Conservation (phyloP, 768 basidiomycete genomes). For the Erythrobasidium yunnanense region DNA sequence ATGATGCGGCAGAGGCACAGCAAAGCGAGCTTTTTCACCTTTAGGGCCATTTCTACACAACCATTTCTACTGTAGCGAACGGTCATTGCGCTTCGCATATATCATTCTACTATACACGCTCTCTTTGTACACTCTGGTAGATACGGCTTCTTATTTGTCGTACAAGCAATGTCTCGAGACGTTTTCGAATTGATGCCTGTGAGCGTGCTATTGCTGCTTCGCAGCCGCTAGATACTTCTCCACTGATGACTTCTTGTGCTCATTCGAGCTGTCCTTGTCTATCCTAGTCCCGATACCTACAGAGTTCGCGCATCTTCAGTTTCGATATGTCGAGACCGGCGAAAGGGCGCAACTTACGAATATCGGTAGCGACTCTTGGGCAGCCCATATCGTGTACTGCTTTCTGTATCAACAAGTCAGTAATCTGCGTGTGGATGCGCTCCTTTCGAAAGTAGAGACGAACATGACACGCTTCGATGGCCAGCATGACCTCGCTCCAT, state of each 20-base stretch:
- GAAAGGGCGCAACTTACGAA: no score
- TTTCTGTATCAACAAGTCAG: background rate
- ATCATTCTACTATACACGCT: background rate
- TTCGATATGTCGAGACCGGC: no score
- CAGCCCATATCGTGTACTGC: slow-evolving; percentile 26
- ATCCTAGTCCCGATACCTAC: slow-evolving; percentile 5
- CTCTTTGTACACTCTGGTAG: background rate
- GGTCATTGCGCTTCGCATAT: slow-evolving; percentile 14
- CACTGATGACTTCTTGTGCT: slow-evolving; percentile 23
- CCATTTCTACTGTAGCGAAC: background rate
- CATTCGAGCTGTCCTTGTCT: slow-evolving; percentile 24
- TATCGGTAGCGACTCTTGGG: slow-evolving; percentile 20
- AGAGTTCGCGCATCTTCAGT: background rate
- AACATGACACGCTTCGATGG: slow-evolving; percentile 26
- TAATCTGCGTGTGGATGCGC: background rate
- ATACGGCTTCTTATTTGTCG: background rate
- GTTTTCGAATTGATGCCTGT: no score
- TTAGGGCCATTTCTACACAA: background rate
- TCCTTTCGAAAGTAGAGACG: background rate
- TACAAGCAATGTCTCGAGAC: background rate
- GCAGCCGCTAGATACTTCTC: slow-evolving; percentile 3
- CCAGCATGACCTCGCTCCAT: slow-evolving; percentile 25
- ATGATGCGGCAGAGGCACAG: slow-evolving; percentile 28
- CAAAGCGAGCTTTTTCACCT: background rate
- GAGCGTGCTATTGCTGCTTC: background rate